phyloP scores from a whole-genome alignment of 192 early-diverging fungal species.

The Backusella parvicylindrica region DNA sequence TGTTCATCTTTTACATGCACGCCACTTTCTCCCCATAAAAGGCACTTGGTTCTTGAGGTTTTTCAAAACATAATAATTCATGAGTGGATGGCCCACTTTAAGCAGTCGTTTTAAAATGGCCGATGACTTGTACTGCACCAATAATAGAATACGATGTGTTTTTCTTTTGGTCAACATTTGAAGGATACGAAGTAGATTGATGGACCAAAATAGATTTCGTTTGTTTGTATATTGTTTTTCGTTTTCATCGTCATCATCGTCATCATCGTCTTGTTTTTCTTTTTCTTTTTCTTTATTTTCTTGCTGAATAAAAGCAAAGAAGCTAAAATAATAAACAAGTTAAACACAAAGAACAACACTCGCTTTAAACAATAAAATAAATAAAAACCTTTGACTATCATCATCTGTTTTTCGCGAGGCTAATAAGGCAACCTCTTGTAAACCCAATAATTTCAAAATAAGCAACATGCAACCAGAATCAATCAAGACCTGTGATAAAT shows the following conservation, averaged over 20 bases:
- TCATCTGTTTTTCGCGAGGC: slow-evolving; percentile 50
- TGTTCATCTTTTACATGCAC: slow-evolving; percentile 46
- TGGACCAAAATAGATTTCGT: slow-evolving; percentile 66
- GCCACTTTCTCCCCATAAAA: slow-evolving; percentile 79
- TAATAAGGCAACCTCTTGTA: slow-evolving; percentile 54
- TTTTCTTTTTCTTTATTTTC: not conserved
- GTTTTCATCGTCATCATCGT: slow-evolving; percentile 1
- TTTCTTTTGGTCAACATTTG: slow-evolving; percentile 83
- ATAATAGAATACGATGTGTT: slow-evolving; percentile 65
- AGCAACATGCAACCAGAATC: slow-evolving; percentile 83
- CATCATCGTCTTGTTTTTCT: not conserved
- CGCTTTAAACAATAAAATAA: not conserved
- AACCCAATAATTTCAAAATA: slow-evolving; percentile 79
- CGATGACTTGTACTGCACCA: slow-evolving; percentile 83
- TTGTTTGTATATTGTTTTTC: slow-evolving; percentile 25
- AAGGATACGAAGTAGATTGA: slow-evolving; percentile 70
- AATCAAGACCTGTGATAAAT: slow-evolving; percentile 72
- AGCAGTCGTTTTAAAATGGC: slow-evolving; percentile 76
- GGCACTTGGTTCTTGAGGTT: slow-evolving; percentile 78
- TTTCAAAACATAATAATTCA: slow-evolving; percentile 76
- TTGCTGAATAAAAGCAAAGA: slow-evolving; percentile 4
- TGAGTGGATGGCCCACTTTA: slow-evolving; percentile 61
- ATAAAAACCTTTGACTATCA: slow-evolving; percentile 40
- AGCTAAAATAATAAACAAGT: not conserved
- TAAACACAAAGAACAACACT: not conserved